Evolutionary conservation across 495 filamentous ascomycete species (phyloP).

Genomic region (Daldinia vernicosa): DNA sequence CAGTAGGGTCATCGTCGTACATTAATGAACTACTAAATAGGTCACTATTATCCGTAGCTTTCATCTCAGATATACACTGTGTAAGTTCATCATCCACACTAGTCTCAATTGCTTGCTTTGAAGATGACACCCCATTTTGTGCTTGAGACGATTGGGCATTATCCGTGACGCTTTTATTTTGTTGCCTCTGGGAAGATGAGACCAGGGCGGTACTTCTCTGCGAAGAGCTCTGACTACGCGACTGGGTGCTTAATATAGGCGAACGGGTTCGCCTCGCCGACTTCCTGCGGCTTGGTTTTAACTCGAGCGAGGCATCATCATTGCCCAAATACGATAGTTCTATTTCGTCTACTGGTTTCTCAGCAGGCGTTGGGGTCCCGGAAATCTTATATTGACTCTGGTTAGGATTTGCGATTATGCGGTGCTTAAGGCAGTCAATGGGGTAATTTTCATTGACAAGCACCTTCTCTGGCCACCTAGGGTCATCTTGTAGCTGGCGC

Average conservation of each 20-base stretch:
- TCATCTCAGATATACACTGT: constrained; percentile 34
- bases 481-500: constrained; percentile 35
- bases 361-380: constrained; percentile 40
- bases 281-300: constrained; percentile 42
- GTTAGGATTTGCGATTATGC: constrained; percentile 63
- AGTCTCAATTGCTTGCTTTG: background rate
- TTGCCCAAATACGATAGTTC: constrained; percentile 17
- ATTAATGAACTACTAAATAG: background rate
- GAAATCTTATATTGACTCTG: constrained; percentile 69
- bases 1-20: constrained; percentile 5
- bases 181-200: constrained; percentile 26
- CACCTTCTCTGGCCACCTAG: constrained; percentile 39
- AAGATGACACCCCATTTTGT: background rate
- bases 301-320: constrained; percentile 40
- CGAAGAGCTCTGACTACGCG: constrained; percentile 18
- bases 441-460: constrained; percentile 83
- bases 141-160: background rate
- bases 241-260: constrained; percentile 21
- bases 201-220: constrained; percentile 13
- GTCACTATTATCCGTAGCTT: background rate
- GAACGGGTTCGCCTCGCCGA: constrained; percentile 4
- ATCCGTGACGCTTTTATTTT: background rate
- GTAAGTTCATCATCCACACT: constrained; percentile 28
- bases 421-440: constrained; percentile 76
- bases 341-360: background rate